Evolutionary conservation across 2,329 filamentous ascomycete genomes (phyloP).

Genomic region (Phyllosticta paracitricarpa): DNA sequence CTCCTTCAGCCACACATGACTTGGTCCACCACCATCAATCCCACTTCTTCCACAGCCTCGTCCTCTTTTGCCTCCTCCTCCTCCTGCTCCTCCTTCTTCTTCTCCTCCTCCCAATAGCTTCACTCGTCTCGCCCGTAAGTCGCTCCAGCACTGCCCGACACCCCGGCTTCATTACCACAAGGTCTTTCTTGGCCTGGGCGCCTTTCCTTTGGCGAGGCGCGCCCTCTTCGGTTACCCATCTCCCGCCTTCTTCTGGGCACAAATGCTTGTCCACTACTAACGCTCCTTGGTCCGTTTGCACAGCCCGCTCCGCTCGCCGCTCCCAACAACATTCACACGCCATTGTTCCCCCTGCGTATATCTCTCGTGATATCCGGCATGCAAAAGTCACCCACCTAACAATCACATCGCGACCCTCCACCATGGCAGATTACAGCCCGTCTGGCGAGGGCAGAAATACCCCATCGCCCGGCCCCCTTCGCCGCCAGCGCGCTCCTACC

Average conservation of each 20-base stretch:
- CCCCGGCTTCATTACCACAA: background rate
- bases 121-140: constrained; percentile 1
- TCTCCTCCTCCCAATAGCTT: background rate
- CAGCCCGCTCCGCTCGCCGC: background rate
- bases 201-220: background rate
- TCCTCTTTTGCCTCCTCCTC: background rate
- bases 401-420: constrained; percentile 3
- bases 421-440: constrained; percentile 21
- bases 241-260: background rate
- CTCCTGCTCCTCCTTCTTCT: background rate
- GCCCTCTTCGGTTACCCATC: background rate
- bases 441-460: constrained; percentile 14
- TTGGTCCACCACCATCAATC: too few species aligned
- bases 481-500: constrained; percentile 36
- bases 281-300: background rate
- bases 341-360: constrained; percentile 3
- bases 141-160: background rate
- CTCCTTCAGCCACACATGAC: too few species aligned
- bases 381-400: constrained; percentile 5
- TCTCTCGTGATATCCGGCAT: constrained; percentile 7
- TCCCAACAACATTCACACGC: background rate
- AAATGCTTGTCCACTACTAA: constrained; percentile 1
- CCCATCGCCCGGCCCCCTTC: constrained; percentile 21
- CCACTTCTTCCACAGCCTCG: background rate
- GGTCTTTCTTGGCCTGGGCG: background rate